Percentiles rank a stretch among this genome's conserved stretches.
phyloP scores from a whole-genome alignment of 176 grass and related monocot genomes.

The barley (Hordeum vulgare) region MorexV3_pseudomolecules_assembly NC_058524.1:18535204-18535703 shows the following conservation, averaged over 20 bases:
- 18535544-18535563: constrained; percentile 96
- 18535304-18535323: background rate
- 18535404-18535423: constrained; percentile 95
- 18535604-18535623: background rate
- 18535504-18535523: constrained; percentile 81
- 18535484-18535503: constrained; percentile 69
- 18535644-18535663: too few relatives aligned
- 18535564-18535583: constrained; percentile 57
- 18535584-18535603: constrained; percentile 47
- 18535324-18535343: constrained; percentile 41
- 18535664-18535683: too few relatives aligned
- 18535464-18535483: constrained; percentile 96
- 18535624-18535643: background rate
- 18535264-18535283: constrained; percentile 19
- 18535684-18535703: too few relatives aligned
- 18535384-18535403: constrained; percentile 82
- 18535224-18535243: background rate
- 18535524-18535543: constrained; percentile 98
- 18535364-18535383: constrained; percentile 80
- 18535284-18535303: background rate
- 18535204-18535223: background rate
- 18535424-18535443: constrained; percentile 34
- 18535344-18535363: constrained; percentile 99
- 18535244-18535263: background rate
- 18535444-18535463: constrained; percentile 71